Percentiles rank a stretch among this genome's conserved stretches.
Evolutionary conservation across 495 filamentous ascomycete species (phyloP).

Genomic region (Penicillium silybi): DNA sequence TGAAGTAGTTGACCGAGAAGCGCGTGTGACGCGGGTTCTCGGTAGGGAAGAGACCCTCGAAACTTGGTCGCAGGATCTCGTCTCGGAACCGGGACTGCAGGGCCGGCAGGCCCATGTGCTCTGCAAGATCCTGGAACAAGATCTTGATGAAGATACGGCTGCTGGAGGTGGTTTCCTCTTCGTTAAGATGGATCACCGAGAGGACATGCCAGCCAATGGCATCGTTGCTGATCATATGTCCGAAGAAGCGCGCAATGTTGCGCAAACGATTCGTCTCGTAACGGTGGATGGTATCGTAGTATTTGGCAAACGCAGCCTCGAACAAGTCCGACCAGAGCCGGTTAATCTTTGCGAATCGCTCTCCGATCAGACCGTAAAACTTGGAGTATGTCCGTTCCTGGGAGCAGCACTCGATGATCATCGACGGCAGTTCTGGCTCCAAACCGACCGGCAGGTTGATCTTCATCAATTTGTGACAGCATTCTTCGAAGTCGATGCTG

Average conservation of each 20-base stretch:
- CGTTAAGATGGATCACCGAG: constrained; percentile 79
- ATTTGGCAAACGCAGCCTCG: constrained; percentile 80
- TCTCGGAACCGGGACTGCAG: constrained; percentile 73
- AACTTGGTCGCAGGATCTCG: constrained; percentile 69
- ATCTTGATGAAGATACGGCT: constrained; percentile 98
- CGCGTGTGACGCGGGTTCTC: constrained; percentile 86
- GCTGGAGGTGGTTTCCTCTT: constrained; percentile 93
- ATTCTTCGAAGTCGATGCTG: constrained; percentile 90
- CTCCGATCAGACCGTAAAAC: constrained; percentile 91
- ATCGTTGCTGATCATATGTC: constrained; percentile 81
- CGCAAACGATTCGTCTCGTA: constrained; percentile 91
- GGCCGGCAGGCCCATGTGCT: constrained; percentile 78
- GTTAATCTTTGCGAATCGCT: constrained; percentile 93
- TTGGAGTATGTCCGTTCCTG: constrained; percentile 96
- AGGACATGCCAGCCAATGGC: constrained; percentile 90
- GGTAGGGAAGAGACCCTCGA: constrained; percentile 81
- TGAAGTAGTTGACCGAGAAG: constrained; percentile 99
- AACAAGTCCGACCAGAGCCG: constrained; percentile 91
- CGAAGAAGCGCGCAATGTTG: constrained; percentile 93
- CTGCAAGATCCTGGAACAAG: constrained; percentile 85
- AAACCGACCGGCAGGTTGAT: constrained; percentile 82
- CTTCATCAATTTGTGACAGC: constrained; percentile 92
- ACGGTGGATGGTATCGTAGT: constrained; percentile 96
- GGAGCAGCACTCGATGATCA: constrained; percentile 94
- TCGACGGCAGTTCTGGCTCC: constrained; percentile 86